Evolutionary conservation across 495 filamentous ascomycete genomes (phyloP), one percentile per base, ranked within the genome.

Genomic region (Hypoxylon intermedium): DNA sequence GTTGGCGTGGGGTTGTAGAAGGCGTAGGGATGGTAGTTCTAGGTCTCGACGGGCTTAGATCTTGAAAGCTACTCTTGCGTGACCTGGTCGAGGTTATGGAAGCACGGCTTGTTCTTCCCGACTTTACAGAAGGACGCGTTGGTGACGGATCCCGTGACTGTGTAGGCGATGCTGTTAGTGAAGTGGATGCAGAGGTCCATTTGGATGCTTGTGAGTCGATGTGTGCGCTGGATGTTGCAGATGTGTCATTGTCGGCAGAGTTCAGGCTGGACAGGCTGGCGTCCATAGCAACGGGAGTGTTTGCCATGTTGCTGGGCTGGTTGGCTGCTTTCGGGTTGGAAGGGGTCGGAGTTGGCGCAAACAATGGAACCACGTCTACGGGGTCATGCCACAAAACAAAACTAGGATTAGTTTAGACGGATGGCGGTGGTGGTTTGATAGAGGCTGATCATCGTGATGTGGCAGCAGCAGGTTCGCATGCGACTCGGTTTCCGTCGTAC

Each of bases 31-130:
- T 74, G 67, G 72, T 73, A 38, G 78, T 75, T 67, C 75, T 81
- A 55, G 77, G 68, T 65, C 89, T 82, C 51, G 76, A 77, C 1
- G 90, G 90, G 62, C 87, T 92, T 31, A 79, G 74, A 49, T 93
- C 90, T 55, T 87, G 82, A 52, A 81, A 79, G 53, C 77, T 82
- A 70, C 85, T 87, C 74, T 90, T 91, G 63, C 88, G 83, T 45
- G 89, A 87, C 58, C 83, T 78, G 43, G 80, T 34, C 5, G 68
- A 49, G 24, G 59, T 24, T 33, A 41, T 58, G 13, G 62, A 59
- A 36, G 55, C 16, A 63, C 66, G 68, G 36, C 53, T 69, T 20
- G 43, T 48, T 48, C 63, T 60, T 37, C 56, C 66, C 7, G 36
- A 24, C 58, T 70, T 74, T 23, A 51, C 63, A 45, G 60, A 57